Conservation (phyloP, 225 moss, liverwort and hornwort genomes). For the Anthoceros angustus region DNA sequence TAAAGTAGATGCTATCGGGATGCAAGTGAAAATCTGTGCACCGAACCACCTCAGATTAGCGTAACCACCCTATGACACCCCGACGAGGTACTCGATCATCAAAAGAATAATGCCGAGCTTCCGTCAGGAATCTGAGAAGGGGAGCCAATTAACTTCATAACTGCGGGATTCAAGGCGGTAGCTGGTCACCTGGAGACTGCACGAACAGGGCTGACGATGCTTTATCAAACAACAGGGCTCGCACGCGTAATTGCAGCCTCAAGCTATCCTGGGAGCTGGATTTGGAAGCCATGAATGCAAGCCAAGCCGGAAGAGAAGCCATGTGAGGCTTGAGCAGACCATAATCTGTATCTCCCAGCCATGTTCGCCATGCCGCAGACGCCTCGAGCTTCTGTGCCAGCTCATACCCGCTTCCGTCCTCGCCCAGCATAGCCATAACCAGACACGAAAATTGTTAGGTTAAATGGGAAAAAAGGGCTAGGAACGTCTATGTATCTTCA, state of each 20-base stretch:
- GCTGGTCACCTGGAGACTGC: constrained; percentile 23
- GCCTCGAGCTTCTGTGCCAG: constrained; percentile 58
- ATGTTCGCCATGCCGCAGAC: constrained; percentile 42
- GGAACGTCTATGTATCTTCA: too few relatives aligned
- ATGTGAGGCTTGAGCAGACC: constrained; percentile 34
- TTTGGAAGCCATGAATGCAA: constrained; percentile 51
- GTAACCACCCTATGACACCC: too few relatives aligned
- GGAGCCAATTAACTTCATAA: constrained; percentile 5
- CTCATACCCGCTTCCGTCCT: constrained; percentile 64
- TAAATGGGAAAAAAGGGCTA: too few relatives aligned
- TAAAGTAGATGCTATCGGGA: constrained; percentile 45
- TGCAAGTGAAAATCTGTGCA: constrained; percentile 50
- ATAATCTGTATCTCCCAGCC: constrained; percentile 56
- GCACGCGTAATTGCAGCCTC: constrained; percentile 59
- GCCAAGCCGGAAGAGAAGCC: constrained; percentile 48
- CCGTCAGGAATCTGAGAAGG: too few relatives aligned
- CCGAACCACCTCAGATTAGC: background rate
- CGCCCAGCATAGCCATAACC: constrained; percentile 41
- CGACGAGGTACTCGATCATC: too few relatives aligned
- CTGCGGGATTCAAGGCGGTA: constrained; percentile 41
- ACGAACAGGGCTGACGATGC: constrained; percentile 32
- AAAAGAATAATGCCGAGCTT: too few relatives aligned
- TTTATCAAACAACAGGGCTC: constrained; percentile 62
- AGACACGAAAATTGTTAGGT: too few relatives aligned
- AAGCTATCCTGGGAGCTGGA: constrained; percentile 17